These are phyloP conservation scores for Colletotrichum navitas DNA, from an alignment of 2,329 filamentous ascomycete species.

Conservation along the genomic window DNA sequence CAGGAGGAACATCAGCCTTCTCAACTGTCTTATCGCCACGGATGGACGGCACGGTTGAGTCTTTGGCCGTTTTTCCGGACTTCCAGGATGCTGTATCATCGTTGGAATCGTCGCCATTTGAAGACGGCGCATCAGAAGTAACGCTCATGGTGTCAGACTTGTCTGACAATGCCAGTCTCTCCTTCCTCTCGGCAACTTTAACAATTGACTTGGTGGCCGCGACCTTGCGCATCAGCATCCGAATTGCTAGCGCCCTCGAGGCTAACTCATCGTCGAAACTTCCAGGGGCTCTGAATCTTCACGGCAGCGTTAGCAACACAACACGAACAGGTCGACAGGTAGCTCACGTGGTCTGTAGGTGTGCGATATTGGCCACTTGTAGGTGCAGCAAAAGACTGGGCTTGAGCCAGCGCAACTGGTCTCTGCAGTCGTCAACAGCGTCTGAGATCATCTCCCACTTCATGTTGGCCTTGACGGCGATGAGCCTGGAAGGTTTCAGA, in stretches of 20 bases:
- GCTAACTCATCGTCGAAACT: conserved; percentile 37
- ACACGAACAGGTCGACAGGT: accelerated
- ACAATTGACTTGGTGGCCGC: conserved; percentile 12
- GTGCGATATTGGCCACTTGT: conserved; percentile 28
- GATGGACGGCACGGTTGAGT: conserved; percentile 9
- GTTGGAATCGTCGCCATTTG: background rate
- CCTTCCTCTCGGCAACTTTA: conserved; percentile 7
- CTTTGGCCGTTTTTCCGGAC: conserved; percentile 30
- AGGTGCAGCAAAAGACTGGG: conserved; percentile 18
- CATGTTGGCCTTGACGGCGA: conserved; percentile 21
- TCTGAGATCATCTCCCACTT: background rate
- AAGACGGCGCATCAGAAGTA: background rate
- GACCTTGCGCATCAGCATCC: conserved; percentile 9
- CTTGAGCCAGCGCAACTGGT: conserved; percentile 23
- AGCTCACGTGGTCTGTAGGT: conserved; percentile 25
- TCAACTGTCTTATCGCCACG: conserved; percentile 13
- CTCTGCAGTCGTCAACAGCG: background rate
- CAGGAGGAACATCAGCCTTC: background rate
- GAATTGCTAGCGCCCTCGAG: conserved; percentile 32
- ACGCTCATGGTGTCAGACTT: conserved; percentile 25
- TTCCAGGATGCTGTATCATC: conserved; percentile 32
- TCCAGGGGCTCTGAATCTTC: conserved; percentile 23
- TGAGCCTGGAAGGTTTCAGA: conserved; percentile 28
- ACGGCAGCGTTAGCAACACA: background rate
- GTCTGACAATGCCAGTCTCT: conserved; percentile 10